phyloP scores from a whole-genome alignment of 257 asterid species.

The Capsicum baccatum region DNA sequence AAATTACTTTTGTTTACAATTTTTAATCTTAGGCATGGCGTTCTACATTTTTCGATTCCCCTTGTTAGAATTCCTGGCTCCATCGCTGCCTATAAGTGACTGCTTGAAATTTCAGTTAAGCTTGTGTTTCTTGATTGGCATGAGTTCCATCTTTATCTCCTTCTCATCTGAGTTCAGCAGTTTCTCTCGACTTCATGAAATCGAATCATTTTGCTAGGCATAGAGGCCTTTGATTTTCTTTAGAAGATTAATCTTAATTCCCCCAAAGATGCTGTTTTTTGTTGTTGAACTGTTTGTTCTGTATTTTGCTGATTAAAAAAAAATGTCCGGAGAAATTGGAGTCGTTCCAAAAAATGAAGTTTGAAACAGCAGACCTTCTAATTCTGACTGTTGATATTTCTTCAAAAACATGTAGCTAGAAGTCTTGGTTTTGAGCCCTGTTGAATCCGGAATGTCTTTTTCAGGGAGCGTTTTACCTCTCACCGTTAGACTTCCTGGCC shows the following conservation, averaged over 20 bases:
- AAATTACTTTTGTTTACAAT: not conserved
- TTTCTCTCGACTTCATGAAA: not conserved
- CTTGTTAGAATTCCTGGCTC: conserved; percentile 1
- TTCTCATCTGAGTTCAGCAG: not conserved
- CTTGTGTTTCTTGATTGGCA: not conserved
- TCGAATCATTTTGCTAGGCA: not conserved
- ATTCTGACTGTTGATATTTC: no score
- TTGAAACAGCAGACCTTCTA: not conserved
- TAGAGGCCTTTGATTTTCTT: conserved; percentile 1
- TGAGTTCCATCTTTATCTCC: not conserved
- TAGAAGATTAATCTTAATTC: not conserved
- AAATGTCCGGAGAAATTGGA: not conserved
- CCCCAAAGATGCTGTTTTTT: not conserved
- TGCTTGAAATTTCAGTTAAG: not conserved
- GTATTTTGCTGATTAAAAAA: not conserved
- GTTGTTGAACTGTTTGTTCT: not conserved
- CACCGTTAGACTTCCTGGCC: not conserved
- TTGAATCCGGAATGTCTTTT: not conserved
- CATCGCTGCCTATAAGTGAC: not conserved
- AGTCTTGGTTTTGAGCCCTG: not conserved
- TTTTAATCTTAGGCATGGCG: not conserved
- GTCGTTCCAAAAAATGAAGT: not conserved
- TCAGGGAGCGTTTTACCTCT: not conserved
- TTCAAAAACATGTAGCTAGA: not conserved
- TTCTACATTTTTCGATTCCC: not conserved